phyloP scores from a whole-genome alignment of 1,284 basidiomycete genomes.

The Cryptococcus sp. region DNA sequence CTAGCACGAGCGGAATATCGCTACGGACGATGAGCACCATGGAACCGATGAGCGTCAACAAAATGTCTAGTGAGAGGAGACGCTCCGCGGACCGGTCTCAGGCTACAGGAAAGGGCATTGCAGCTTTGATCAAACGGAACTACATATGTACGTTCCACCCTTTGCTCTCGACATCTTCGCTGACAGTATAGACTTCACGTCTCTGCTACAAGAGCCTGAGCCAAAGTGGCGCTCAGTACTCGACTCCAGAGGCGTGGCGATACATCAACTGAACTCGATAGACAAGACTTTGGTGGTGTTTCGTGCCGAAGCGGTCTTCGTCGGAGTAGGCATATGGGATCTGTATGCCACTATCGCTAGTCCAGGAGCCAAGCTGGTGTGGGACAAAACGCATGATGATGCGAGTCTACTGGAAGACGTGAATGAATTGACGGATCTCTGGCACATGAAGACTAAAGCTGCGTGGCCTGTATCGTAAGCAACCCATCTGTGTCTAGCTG shows the following conservation, averaged over 20 bases:
- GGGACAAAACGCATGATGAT: constrained; percentile 90
- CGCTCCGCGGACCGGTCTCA: constrained; percentile 54
- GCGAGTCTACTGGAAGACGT: constrained; percentile 80
- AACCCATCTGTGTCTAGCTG: constrained; percentile 6
- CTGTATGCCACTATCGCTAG: constrained; percentile 82
- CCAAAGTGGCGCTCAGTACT: constrained; percentile 88
- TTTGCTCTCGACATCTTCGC: neutral
- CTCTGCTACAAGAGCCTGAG: constrained; percentile 93
- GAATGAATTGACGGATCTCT: constrained; percentile 84
- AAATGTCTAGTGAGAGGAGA: constrained; percentile 11
- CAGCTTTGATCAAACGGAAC: constrained; percentile 79
- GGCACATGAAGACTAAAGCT: constrained; percentile 83
- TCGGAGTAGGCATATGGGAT: constrained; percentile 94
- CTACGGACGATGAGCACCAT: constrained; percentile 31
- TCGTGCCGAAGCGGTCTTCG: constrained; percentile 94
- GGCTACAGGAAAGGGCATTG: constrained; percentile 69
- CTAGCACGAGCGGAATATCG: constrained; percentile 39
- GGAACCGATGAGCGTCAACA: constrained; percentile 14
- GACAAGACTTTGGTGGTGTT: constrained; percentile 96
- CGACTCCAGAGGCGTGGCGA: constrained; percentile 81
- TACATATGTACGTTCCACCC: constrained; percentile 65
- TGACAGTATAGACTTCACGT: constrained; percentile 68
- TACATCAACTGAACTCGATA: constrained; percentile 94
- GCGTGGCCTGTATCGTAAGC: constrained; percentile 87
- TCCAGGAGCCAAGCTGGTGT: constrained; percentile 72